phyloP scores from a whole-genome alignment of 352 stramenopile genomes.

The Phytopythium helicoides region DNA sequence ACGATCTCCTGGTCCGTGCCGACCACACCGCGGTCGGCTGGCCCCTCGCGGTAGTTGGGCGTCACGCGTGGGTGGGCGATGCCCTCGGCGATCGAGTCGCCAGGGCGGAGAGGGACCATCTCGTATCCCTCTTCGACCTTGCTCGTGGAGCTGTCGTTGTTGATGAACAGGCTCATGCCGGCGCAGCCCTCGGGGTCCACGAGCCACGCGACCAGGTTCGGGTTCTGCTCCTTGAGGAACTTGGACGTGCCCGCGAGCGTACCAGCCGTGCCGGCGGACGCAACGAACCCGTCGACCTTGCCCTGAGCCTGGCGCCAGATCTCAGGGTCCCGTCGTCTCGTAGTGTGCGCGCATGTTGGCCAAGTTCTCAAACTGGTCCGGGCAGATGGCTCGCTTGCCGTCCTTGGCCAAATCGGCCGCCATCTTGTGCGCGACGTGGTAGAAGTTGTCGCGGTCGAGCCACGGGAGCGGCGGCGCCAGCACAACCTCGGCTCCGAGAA shows the following conservation, averaged over 20 bases:
- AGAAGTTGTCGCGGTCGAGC: constrained; percentile 71
- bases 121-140: constrained; percentile 87
- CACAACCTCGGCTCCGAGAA: constrained; percentile 64
- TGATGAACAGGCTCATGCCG: constrained; percentile 85
- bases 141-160: constrained; percentile 54
- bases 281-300: constrained; percentile 90
- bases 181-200: constrained; percentile 80
- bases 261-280: constrained; percentile 89
- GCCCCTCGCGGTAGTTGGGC: constrained; percentile 87
- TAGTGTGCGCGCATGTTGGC: constrained; percentile 78
- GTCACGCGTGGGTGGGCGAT: constrained; percentile 92
- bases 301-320: constrained; percentile 88
- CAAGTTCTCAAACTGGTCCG: constrained; percentile 80
- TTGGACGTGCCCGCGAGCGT: constrained; percentile 92
- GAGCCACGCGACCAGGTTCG: constrained; percentile 55
- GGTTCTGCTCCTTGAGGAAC: constrained; percentile 90
- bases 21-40: constrained; percentile 91
- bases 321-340: constrained; percentile 79
- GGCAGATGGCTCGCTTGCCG: constrained; percentile 37
- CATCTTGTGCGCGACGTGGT: constrained; percentile 63
- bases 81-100: constrained; percentile 92
- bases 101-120: constrained; percentile 79
- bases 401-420: constrained; percentile 19
- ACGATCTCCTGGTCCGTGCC: constrained; percentile 93
- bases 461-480: constrained; percentile 59